Evolutionary conservation across 179 eudicot species (phyloP), one percentile per base, ranked within the genome.

Genomic region (Silene noctiflora): DNA sequence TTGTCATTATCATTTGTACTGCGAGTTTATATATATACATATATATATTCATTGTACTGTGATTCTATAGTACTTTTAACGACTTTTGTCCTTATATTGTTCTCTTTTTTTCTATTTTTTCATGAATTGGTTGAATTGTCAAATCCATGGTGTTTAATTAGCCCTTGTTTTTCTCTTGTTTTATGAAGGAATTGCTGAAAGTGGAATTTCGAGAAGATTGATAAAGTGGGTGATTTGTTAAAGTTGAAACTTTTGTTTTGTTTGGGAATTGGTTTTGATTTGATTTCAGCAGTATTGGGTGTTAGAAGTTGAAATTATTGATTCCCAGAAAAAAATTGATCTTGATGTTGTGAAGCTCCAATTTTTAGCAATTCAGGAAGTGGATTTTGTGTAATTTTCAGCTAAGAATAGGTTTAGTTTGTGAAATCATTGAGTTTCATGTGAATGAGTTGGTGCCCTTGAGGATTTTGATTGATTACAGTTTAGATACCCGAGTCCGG

Each of bases 381-480:
- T 76, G 80, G 83, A 70, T 56, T 46, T 67, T 60, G 65, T 19
- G 0, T 55, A 31, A 67, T 60, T 73, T 67, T 62, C 29, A 56
- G 51, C 35, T 35, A 35, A 16, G 17, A 14, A 69, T 29, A 19
- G 29, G 51, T 42, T 48, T 59, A 21, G 27, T 21, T 76, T 20
- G 51, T 48, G 27, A 35, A 51, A 39, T 62, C 2, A 65, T 29
- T 3, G 31, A 17, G 59, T 4, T 63, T 67, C 21, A 11, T 65
- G 68, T 66, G 72, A 44, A 46, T 72, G 6, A 9, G 17, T 46
- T 39, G 46, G 46, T 39, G 46, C 46, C 11, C 4, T 8, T 39
- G 10, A 39, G 46, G 46, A 39, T 39, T 39, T 39, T 39, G 70
- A 46, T 8, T 59, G 64, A 22, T 42, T 73, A 17, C 59, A 56